Evolutionary conservation across 2,329 filamentous ascomycete genomes (phyloP).

Genomic region (Xylaria sp.): DNA sequence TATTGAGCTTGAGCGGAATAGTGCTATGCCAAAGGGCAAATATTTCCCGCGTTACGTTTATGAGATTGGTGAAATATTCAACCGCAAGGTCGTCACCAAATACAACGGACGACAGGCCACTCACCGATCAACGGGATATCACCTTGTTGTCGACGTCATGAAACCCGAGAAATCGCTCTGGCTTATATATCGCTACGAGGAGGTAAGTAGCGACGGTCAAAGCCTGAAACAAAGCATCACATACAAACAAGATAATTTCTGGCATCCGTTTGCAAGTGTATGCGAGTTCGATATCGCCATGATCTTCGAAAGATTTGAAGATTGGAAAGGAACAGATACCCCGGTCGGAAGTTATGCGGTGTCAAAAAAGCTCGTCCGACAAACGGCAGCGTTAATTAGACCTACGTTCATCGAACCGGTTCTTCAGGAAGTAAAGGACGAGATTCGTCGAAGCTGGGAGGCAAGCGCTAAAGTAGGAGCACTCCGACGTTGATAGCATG

Average conservation of each 20-base stretch:
- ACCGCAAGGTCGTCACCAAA: conserved; percentile 35
- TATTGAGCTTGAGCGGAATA: conserved; percentile 35
- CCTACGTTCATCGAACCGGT: conserved; percentile 40
- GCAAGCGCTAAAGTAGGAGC: conserved; percentile 12
- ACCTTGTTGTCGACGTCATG: conserved; percentile 40
- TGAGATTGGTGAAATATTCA: conserved; percentile 42
- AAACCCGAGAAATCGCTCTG: conserved; percentile 40
- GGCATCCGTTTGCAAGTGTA: conserved; percentile 40
- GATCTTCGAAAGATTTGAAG: conserved; percentile 37
- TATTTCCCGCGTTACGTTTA: conserved; percentile 40
- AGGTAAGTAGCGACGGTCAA: conserved; percentile 29
- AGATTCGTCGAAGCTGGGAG: conserved; percentile 37
- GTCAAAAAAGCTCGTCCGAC: conserved; percentile 37
- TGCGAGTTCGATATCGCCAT: conserved; percentile 40
- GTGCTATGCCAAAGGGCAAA: conserved; percentile 32
- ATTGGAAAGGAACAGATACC: conserved; percentile 37
- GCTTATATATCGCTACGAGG: conserved; percentile 40
- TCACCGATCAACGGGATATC: conserved; percentile 40
- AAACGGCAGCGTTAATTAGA: conserved; percentile 35
- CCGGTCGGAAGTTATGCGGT: conserved; percentile 30
- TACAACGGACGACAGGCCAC: conserved; percentile 36
- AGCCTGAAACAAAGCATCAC: conserved; percentile 37
- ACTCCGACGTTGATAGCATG: conserved; percentile 15
- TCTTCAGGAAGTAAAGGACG: conserved; percentile 36
- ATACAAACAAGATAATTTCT: conserved; percentile 39